phyloP scores from a whole-genome alignment of 169 alveolate species.

The Plasmodium fragile region DNA sequence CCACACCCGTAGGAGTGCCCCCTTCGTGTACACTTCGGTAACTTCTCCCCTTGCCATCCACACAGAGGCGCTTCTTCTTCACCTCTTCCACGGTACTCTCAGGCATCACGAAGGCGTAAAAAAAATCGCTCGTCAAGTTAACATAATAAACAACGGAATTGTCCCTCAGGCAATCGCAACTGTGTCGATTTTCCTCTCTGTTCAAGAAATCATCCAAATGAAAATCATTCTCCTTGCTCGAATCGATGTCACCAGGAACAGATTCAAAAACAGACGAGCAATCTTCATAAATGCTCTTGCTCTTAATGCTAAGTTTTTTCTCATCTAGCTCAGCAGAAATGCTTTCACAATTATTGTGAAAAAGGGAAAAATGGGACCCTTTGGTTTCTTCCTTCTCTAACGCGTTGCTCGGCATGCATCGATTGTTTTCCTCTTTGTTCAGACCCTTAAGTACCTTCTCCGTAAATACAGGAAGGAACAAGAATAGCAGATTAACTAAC shows the following conservation, averaged over 20 bases:
- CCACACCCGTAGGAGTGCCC: neutral
- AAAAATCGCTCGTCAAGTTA: slow-evolving; percentile 73
- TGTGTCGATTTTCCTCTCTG: slow-evolving; percentile 38
- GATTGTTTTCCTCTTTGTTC: slow-evolving; percentile 2
- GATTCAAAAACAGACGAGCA: slow-evolving; percentile 61
- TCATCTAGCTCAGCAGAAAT: neutral
- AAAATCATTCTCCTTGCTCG: slow-evolving; percentile 7
- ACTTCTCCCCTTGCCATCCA: neutral
- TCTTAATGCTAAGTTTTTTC: neutral
- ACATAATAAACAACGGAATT: slow-evolving; percentile 72
- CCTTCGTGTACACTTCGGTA: slow-evolving; percentile 13
- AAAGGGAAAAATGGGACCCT: neutral
- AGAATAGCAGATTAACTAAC: slow-evolving; percentile 84
- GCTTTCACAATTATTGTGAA: slow-evolving; percentile 10
- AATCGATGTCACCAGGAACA: slow-evolving; percentile 20
- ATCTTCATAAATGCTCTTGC: slow-evolving; percentile 47
- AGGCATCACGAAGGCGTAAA: slow-evolving; percentile 70
- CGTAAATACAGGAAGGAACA: slow-evolving; percentile 86
- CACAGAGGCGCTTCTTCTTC: slow-evolving; percentile 14
- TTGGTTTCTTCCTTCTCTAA: neutral
- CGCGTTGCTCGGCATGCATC: neutral
- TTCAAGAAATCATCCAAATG: slow-evolving; percentile 53
- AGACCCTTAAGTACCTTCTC: slow-evolving; percentile 78
- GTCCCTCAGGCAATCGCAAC: slow-evolving; percentile 6
- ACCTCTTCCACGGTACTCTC: slow-evolving; percentile 27